Evolutionary conservation across 2,329 filamentous ascomycete genomes (phyloP).

Genomic region (Endoconidiophora laricicola): DNA sequence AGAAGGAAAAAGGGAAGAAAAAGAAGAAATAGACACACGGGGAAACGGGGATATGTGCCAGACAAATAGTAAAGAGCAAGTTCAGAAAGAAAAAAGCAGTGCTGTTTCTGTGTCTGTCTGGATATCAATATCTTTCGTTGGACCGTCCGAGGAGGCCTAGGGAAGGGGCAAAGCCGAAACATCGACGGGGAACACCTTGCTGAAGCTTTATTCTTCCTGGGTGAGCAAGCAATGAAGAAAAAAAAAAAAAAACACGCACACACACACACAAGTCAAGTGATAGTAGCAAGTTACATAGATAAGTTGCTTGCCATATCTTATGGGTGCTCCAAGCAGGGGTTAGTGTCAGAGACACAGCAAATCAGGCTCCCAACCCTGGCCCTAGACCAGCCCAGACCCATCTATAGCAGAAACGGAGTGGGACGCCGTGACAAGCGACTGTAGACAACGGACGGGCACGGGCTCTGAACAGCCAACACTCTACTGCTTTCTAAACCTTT

Average conservation of each 20-base stretch:
- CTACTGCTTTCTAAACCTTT: not conserved
- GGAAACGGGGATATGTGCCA: too few species aligned
- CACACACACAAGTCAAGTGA: not conserved
- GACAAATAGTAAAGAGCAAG: not conserved
- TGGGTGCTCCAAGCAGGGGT: slow-evolving; percentile 1
- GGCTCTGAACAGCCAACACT: not conserved
- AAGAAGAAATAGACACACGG: not conserved
- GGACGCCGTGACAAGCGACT: not conserved
- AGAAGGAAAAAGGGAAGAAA: slow-evolving; percentile 3
- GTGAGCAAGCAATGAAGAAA: not conserved
- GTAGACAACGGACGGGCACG: slow-evolving; percentile 1
- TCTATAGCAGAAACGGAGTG: not conserved
- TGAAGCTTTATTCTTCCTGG: not conserved
- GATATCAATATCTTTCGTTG: too few species aligned
- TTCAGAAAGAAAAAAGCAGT: not conserved
- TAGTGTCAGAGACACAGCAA: slow-evolving; percentile 6
- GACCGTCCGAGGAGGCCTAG: not conserved
- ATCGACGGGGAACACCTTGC: not conserved
- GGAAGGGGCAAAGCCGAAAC: slow-evolving; percentile 6
- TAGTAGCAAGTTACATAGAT: not conserved
- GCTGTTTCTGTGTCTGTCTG: not conserved
- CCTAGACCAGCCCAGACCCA: slow-evolving; percentile 3
- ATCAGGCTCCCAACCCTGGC: slow-evolving; percentile 1
- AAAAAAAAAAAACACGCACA: not conserved
- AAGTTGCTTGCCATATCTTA: not conserved